Base-by-base conservation (phyloP, 441 rosid species). In the Pelargonium exstipulatum region DNA sequence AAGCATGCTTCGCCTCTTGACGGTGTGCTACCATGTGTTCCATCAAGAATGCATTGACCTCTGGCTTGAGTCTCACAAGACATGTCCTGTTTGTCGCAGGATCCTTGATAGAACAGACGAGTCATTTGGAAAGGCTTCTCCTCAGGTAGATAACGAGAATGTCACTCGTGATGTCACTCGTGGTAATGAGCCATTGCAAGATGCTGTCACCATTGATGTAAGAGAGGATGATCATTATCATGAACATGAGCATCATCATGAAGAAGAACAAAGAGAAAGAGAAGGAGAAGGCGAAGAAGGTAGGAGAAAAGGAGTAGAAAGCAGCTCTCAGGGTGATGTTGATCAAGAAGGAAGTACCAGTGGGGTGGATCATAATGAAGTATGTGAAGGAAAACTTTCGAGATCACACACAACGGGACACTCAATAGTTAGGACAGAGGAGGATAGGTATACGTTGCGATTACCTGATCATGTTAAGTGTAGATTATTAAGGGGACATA, bases 51-150 rank as follows among this genome's bases (percentile, higher is more conserved):
- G 98, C 66, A 88, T 94, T 14, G 99, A 94, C 51, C 85, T 78
- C 0, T 94, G 99, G 99, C 89, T 94, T 12, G 76, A 73, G 1
- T 82, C 88, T 1, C 86, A 90, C 77, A 90, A 85, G 71, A 87
- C 96, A 0, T 94, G 99, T 9, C 99, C 96, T 0, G 92, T 94
- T 51, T 94, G 98, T 76, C 95, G 97, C 0, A 76, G 82, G 12
- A 81, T 87, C 24, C 82, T 94, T 1, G 94, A 88, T 64, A 5
- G 9, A 7, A n/a, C 58, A 17, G 58, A 51, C 9, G 58, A 16
- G 9, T 16, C 58, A 7, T 51, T 51, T 1, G 58, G 58, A 7
- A 53, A 53, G 60, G 22, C 24, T 8, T 16, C 60, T 17, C 24
- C 60, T 7, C 43, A 8, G 43, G 10, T 7, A 7, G 43, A 40